A percentile compares a stretch with the other conserved stretches of the same genome.
phyloP scores from a whole-genome alignment of 1,284 basidiomycete genomes.

The Leccinum subrobustum region DNA sequence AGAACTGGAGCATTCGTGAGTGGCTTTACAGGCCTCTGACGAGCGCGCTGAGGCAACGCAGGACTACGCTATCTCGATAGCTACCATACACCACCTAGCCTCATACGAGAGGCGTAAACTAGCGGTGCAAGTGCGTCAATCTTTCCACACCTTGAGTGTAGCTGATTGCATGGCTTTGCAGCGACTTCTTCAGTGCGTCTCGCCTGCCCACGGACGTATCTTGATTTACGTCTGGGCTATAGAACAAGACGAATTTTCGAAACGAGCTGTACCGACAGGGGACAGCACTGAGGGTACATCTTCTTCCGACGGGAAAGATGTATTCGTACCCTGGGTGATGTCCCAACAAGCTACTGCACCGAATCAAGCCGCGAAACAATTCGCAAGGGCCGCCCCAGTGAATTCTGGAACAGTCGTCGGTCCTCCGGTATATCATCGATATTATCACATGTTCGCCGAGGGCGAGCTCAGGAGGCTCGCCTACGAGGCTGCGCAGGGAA shows the following conservation, averaged over 20 bases:
- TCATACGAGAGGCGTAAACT: slow-evolving; percentile 67
- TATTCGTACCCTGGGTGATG: slow-evolving; percentile 74
- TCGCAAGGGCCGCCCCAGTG: neutral
- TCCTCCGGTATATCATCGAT: slow-evolving; percentile 67
- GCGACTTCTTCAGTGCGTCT: slow-evolving; percentile 67
- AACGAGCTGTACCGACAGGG: slow-evolving; percentile 56
- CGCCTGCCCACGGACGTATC: slow-evolving; percentile 67
- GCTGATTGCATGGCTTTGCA: slow-evolving; percentile 30
- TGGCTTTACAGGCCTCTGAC: slow-evolving; percentile 14
- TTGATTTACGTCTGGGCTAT: slow-evolving; percentile 99
- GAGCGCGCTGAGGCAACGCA: slow-evolving; percentile 32
- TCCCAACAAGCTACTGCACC: slow-evolving; percentile 27
- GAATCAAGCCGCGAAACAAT: slow-evolving; percentile 15
- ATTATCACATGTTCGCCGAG: slow-evolving; percentile 90
- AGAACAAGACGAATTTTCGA: slow-evolving; percentile 86
- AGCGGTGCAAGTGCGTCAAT: slow-evolving; percentile 63
- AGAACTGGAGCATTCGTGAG: slow-evolving; percentile 75
- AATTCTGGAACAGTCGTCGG: slow-evolving; percentile 1
- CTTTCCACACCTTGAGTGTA: neutral
- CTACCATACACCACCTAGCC: slow-evolving; percentile 92
- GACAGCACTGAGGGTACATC: neutral
- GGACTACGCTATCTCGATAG: slow-evolving; percentile 95
- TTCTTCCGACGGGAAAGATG: slow-evolving; percentile 47
- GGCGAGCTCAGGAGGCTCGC: slow-evolving; percentile 74
- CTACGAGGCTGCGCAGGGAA: slow-evolving; percentile 54